Conservation (phyloP, 805 yeast genomes). For the Ogataea pilisensis region DNA sequence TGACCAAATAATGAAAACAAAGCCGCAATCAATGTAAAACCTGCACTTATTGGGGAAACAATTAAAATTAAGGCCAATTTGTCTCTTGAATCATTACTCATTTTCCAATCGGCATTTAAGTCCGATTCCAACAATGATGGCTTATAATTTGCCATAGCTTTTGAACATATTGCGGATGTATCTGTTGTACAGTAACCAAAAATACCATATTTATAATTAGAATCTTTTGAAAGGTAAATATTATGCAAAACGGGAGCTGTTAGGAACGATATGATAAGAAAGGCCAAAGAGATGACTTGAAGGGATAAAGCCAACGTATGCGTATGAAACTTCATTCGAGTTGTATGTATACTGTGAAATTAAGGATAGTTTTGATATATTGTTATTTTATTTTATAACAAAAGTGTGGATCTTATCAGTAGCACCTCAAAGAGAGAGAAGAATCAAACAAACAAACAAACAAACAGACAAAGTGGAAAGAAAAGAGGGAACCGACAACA, state of each 20-base stretch:
- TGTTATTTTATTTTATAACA: no score
- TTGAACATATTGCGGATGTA: constrained; percentile 15
- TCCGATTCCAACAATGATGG: constrained; percentile 31
- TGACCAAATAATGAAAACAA: constrained; percentile 35
- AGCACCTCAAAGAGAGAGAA: no score
- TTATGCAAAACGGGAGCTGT: constrained; percentile 54
- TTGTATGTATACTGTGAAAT: not conserved
- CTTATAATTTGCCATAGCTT: constrained; percentile 37
- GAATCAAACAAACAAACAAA: no score
- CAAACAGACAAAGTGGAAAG: no score
- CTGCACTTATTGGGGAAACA: constrained; percentile 64
- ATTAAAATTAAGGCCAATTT: constrained; percentile 52
- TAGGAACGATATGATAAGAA: constrained; percentile 55
- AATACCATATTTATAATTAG: constrained; percentile 50
- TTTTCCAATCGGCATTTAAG: constrained; percentile 43
- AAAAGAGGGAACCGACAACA: no score
- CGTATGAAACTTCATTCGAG: not conserved
- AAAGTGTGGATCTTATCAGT: no score
- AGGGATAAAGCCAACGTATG: constrained; percentile 37
- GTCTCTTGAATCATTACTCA: constrained; percentile 43
- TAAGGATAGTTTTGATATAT: not conserved
- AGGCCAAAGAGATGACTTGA: constrained; percentile 53
- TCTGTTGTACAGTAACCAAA: constrained; percentile 55
- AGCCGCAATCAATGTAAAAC: constrained; percentile 47
- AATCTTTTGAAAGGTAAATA: constrained; percentile 47